These are phyloP conservation scores for Pulveroboletus sp. DNA, from an alignment of 768 basidiomycete species.

Conservation along the genomic window DNA sequence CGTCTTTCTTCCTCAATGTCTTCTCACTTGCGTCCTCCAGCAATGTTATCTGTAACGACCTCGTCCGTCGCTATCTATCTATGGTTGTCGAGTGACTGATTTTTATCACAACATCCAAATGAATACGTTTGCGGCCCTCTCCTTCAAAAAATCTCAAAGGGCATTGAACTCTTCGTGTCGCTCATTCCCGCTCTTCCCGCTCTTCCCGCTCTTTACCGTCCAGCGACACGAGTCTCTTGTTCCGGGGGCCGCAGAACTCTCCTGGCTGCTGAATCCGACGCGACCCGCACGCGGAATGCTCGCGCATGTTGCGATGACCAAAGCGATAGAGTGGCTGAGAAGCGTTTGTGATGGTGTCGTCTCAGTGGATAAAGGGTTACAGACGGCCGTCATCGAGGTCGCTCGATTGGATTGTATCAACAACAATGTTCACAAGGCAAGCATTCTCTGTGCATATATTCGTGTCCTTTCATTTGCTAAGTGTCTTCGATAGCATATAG, in stretches of 20 bases:
- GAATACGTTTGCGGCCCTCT: conserved; percentile 98
- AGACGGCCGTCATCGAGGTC: conserved; percentile 94
- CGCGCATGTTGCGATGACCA: conserved; percentile 90
- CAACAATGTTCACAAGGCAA: no score
- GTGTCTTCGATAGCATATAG: no score
- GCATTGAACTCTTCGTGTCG: conserved; percentile 92
- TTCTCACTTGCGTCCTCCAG: conserved; percentile 37
- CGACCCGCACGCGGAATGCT: conserved; percentile 95
- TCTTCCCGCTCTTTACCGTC: conserved; percentile 93
- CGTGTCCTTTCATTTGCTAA: no score
- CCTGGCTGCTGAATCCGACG: conserved; percentile 92
- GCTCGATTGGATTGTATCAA: conserved; percentile 90
- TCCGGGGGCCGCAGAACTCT: conserved; percentile 94
- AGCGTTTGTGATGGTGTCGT: conserved; percentile 82
- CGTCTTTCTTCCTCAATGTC: background rate
- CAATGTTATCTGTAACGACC: conserved; percentile 96
- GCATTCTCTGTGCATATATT: no score
- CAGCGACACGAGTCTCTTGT: conserved; percentile 95
- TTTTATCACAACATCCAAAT: conserved; percentile 90
- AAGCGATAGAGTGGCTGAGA: conserved; percentile 89
- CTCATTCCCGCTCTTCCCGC: conserved; percentile 90
- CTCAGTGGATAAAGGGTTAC: conserved; percentile 84
- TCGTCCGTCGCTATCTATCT: conserved; percentile 53
- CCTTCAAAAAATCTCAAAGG: conserved; percentile 92
- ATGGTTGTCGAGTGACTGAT: background rate